A percentile compares a stretch with the other conserved stretches of the same genome.
phyloP scores from a whole-genome alignment of 176 grass and related monocot genomes.

The Phyllostachys edulis region DNA sequence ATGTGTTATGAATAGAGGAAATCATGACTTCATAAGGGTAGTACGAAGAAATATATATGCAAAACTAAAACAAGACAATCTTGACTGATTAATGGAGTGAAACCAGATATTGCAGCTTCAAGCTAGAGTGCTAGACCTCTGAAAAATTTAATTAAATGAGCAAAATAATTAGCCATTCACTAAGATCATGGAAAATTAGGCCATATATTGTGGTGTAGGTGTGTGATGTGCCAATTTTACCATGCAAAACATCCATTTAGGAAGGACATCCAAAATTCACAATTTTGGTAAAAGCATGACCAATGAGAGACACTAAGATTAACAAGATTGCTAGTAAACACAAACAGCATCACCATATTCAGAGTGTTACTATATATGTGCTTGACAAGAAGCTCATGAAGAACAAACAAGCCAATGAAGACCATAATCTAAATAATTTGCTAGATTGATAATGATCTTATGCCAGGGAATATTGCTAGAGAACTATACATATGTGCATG shows the following conservation, averaged over 20 bases:
- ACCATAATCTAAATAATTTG: background rate
- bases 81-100: background rate
- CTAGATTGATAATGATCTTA: background rate
- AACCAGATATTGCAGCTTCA: background rate
- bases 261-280: background rate
- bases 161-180: background rate
- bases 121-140: background rate
- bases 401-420: background rate
- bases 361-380: background rate
- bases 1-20: background rate
- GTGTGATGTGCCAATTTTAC: background rate
- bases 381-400: background rate
- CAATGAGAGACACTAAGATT: background rate
- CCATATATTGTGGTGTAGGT: background rate
- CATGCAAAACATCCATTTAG: background rate
- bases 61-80: background rate
- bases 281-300: background rate
- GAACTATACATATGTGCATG: background rate
- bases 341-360: background rate
- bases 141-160: background rate
- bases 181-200: background rate
- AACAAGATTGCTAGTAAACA: constrained; percentile 1
- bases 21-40: background rate
- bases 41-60: background rate
- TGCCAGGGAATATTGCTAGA: constrained; percentile 22